A percentile compares a stretch with the other conserved stretches of the same genome.
phyloP scores from a whole-genome alignment of 805 yeast species.

The Metschnikowia proteae region DNA sequence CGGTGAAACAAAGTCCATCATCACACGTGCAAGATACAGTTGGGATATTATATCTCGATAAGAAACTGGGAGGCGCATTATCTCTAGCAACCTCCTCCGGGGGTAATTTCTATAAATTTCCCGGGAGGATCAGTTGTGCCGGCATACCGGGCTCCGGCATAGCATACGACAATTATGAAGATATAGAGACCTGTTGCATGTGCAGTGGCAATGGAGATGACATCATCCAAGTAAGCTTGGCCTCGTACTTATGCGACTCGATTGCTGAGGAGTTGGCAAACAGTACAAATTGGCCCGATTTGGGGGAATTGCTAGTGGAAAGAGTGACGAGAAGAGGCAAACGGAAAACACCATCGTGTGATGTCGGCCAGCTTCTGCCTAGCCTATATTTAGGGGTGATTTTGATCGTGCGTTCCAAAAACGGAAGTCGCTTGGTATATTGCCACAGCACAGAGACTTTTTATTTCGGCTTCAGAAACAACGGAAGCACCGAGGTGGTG shows the following conservation, averaged over 20 bases:
- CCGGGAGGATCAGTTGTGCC: slow-evolving; percentile 54
- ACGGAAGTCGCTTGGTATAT: slow-evolving; percentile 10
- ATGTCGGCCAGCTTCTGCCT: slow-evolving; percentile 8
- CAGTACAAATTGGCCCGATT: slow-evolving; percentile 17
- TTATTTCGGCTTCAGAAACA: slow-evolving; percentile 22
- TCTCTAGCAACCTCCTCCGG: slow-evolving; percentile 46
- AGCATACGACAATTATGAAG: slow-evolving; percentile 20
- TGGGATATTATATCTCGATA: slow-evolving; percentile 32
- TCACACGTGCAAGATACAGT: slow-evolving; percentile 41
- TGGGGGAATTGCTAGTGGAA: slow-evolving; percentile 18
- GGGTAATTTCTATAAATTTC: slow-evolving; percentile 47
- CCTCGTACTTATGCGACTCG: slow-evolving; percentile 21
- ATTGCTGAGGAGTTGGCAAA: slow-evolving; percentile 12
- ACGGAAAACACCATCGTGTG: slow-evolving; percentile 12
- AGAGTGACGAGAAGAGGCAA: slow-evolving; percentile 13
- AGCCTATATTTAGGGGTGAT: slow-evolving; percentile 33
- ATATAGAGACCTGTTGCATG: slow-evolving; percentile 27
- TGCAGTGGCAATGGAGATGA: slow-evolving; percentile 61
- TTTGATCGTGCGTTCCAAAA: slow-evolving; percentile 11
- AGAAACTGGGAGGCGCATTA: neutral
- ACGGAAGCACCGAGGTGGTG: slow-evolving; percentile 15
- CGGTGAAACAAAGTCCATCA: neutral
- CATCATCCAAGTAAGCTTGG: slow-evolving; percentile 43
- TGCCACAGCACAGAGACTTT: slow-evolving; percentile 21
- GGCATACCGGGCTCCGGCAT: slow-evolving; percentile 47